Conservation (phyloP, 2,329 filamentous ascomycete genomes). For the Pezizomycotina sp. region DNA sequence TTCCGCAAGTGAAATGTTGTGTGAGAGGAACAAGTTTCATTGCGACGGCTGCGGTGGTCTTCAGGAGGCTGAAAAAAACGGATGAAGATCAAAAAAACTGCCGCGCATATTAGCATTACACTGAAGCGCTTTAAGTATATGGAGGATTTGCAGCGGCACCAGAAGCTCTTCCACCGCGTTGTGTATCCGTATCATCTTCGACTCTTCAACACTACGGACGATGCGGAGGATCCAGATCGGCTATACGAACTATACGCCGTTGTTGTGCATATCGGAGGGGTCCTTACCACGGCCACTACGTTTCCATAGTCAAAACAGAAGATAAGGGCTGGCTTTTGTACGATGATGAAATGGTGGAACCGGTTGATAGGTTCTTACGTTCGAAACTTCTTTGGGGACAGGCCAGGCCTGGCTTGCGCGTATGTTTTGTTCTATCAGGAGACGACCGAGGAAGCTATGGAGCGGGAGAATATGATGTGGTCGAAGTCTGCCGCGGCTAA, state of each 20-base stretch:
- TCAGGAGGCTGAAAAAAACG: constrained; percentile 95
- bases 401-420: constrained; percentile 72
- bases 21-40: constrained; percentile 96
- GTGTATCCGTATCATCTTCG: constrained; percentile 94
- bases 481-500: constrained; percentile 21
- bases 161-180: constrained; percentile 92
- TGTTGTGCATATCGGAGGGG: constrained; percentile 95
- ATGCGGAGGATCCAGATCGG: constrained; percentile 80
- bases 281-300: constrained; percentile 93
- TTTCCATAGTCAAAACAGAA: constrained; percentile 93
- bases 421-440: constrained; percentile 98
- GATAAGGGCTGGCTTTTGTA: constrained; percentile 93
- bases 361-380: constrained; percentile 90
- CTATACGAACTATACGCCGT: constrained; percentile 95
- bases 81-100: constrained; percentile 95
- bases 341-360: constrained; percentile 96
- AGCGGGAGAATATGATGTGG: constrained; percentile 27
- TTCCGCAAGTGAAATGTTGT: constrained; percentile 95
- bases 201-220: constrained; percentile 93
- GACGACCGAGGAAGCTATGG: constrained; percentile 51
- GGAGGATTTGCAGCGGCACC: constrained; percentile 78
- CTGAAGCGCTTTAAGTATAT: constrained; percentile 98
- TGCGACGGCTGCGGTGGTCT: constrained; percentile 93
- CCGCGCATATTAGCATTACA: constrained; percentile 79
- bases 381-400: constrained; percentile 91